Conservation (phyloP, 2,329 filamentous ascomycete genomes). For the Colletotrichum karsti region DNA sequence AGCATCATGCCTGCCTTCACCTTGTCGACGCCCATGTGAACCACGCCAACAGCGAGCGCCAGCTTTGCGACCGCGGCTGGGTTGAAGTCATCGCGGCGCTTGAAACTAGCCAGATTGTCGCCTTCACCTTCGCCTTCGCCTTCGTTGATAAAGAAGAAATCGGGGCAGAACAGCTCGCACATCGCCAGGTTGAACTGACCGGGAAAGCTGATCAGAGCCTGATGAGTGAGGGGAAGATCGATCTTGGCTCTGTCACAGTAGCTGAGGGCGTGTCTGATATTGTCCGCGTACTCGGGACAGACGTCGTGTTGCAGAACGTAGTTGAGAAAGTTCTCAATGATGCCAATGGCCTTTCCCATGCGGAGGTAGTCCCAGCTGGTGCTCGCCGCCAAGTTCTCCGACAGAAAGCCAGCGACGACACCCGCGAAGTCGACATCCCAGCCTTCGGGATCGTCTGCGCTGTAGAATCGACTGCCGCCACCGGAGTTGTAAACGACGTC, state of each 20-base stretch:
- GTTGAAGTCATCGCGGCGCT: constrained; percentile 48
- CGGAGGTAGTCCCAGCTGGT: constrained; percentile 63
- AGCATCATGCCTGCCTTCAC: background rate
- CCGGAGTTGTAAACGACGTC: constrained; percentile 64
- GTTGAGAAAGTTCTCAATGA: constrained; percentile 87
- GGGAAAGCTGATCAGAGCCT: constrained; percentile 66
- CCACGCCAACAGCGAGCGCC: constrained; percentile 47
- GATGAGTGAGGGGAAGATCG: constrained; percentile 70
- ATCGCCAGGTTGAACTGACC: constrained; percentile 85
- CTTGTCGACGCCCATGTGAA: background rate
- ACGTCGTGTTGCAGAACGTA: constrained; percentile 88
- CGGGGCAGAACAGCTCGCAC: constrained; percentile 68
- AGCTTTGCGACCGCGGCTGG: constrained; percentile 53
- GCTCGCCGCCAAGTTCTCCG: constrained; percentile 52
- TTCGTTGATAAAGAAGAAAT: constrained; percentile 24
- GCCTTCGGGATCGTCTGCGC: constrained; percentile 55
- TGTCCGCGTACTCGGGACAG: constrained; percentile 78
- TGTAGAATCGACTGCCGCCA: constrained; percentile 57
- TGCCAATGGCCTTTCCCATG: constrained; percentile 68
- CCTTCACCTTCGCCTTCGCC: too few species aligned
- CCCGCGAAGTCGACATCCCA: constrained; percentile 85
- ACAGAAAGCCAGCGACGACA: constrained; percentile 83
- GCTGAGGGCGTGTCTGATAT: constrained; percentile 72
- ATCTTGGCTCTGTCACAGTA: constrained; percentile 69
- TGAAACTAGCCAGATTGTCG: constrained; percentile 35